A percentile compares a stretch with the other conserved stretches of the same genome.
phyloP scores from a whole-genome alignment of 805 yeast genomes.

The Candida tibetensis region DNA sequence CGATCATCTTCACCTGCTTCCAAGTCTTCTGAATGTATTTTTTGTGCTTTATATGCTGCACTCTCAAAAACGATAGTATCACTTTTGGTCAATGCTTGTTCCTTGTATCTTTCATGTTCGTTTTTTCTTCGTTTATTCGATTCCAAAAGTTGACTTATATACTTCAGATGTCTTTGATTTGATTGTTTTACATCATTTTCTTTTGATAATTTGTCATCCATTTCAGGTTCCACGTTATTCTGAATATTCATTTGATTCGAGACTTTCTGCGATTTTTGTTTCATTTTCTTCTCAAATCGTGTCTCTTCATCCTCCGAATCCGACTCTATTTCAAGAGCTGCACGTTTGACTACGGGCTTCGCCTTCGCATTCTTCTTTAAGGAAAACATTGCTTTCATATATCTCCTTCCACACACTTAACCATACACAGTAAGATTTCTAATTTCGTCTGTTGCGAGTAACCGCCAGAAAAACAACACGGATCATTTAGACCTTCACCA shows the following conservation, averaged over 20 bases:
- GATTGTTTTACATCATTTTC: slow-evolving; percentile 16
- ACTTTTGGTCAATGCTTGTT: slow-evolving; percentile 35
- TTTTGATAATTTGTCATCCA: too few relatives aligned
- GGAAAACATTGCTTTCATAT: neutral
- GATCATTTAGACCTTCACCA: neutral
- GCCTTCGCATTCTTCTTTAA: neutral
- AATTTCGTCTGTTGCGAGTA: neutral
- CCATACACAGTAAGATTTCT: neutral
- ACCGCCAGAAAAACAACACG: neutral
- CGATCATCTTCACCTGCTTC: too few relatives aligned
- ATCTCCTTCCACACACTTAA: too few relatives aligned
- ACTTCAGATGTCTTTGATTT: neutral
- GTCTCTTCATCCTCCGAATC: slow-evolving; percentile 5
- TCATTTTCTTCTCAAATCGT: slow-evolving; percentile 37
- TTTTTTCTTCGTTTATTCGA: slow-evolving; percentile 45
- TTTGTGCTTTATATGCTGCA: slow-evolving; percentile 37
- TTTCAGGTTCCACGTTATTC: too few relatives aligned
- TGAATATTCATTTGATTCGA: slow-evolving; percentile 7
- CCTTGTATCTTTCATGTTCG: slow-evolving; percentile 42
- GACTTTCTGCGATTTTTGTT: slow-evolving; percentile 13
- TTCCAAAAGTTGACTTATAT: slow-evolving; percentile 40
- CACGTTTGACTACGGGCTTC: slow-evolving; percentile 2
- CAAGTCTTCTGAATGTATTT: slow-evolving; percentile 20
- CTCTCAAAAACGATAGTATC: slow-evolving; percentile 49
- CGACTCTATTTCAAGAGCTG: slow-evolving; percentile 3